Evolutionary conservation across 2,329 filamentous ascomycete genomes (phyloP), one percentile per base, ranked within the genome.

Genomic region (Xylaria sp.): DNA sequence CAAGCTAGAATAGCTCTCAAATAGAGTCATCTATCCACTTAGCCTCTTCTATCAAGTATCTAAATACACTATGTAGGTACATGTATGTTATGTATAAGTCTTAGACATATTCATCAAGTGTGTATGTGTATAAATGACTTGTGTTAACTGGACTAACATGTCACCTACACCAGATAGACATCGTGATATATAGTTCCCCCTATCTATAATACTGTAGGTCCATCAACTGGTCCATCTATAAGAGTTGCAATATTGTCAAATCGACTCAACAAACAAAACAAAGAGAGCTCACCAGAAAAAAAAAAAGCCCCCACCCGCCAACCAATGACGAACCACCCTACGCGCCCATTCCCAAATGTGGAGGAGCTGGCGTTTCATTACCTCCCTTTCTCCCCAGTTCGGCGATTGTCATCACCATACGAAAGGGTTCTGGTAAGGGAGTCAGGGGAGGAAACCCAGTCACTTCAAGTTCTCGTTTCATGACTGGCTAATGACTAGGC

Each of bases 321-420:
- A 20, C 73, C 72, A 74, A 74, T 74, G 22, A 61, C n/a, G 17
- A 1, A 10, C 57, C 63, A 13, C 45, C 45, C 20, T 77, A 78
- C 73, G 75, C 76, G 76, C 76, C 76, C 71, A 69, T 70, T 66
- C 54, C 54, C 63, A 27, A 62, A 65, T 45, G 65, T 51, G 68
- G 76, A 73, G 72, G 73, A 69, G 73, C 73, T 49, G 39, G 55
- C 73, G 75, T 78, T 77, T 77, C 72, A 73, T 61, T 42, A 39
- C 31, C 59, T 50, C 39, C 39, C 45, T 31, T 42, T 7, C 59
- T 22, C 56, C 56, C 44, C 56, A 15, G n/a, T 7, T 38, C 29
- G 15, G 22, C 33, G 31, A 39, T 33, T 54, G 27, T 54, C 51
- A 39, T 20, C n/a, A 42, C 39, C 15, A 6, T 42, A 51, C 27